A percentile compares a stretch with the other conserved stretches of the same genome.
Conservation (phyloP, 164 flowering plant genomes). For the Nymphaea colorata region DNA sequence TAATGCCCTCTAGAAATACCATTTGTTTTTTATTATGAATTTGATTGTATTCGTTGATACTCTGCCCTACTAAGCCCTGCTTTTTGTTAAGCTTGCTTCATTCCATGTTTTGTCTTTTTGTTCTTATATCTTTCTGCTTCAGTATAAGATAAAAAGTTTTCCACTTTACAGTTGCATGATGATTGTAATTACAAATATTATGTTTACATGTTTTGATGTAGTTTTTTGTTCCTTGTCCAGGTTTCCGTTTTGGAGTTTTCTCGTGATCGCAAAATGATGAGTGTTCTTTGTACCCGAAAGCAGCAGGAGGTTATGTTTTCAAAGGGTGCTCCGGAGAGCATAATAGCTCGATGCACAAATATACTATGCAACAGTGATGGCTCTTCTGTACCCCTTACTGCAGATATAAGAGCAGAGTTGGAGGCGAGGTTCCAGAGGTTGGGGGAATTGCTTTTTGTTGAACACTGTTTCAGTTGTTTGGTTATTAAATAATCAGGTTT, state of each 20-base stretch:
- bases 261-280: conserved; percentile 99
- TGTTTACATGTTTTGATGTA: background rate
- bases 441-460: background rate
- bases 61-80: background rate
- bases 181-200: too few relatives aligned
- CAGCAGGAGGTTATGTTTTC: conserved; percentile 63
- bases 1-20: too few relatives aligned
- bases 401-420: conserved; percentile 46
- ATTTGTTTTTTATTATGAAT: too few relatives aligned
- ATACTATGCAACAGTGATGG: conserved; percentile 87
- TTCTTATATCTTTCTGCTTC: background rate
- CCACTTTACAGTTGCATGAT: too few relatives aligned
- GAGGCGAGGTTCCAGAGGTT: conserved; percentile 76
- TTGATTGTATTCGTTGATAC: too few relatives aligned
- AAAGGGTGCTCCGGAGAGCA: conserved; percentile 99
- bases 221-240: conserved; percentile 27
- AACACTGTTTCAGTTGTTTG: background rate
- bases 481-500: background rate
- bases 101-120: background rate
- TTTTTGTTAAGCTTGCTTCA: background rate
- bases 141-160: background rate
- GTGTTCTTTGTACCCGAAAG: conserved; percentile 80
- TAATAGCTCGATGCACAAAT: conserved; percentile 69
- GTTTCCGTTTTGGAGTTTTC: conserved; percentile 80
- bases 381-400: conserved; percentile 56